Percentiles rank a stretch among this genome's conserved stretches.
These are phyloP conservation scores for Puccinia polysora DNA, from an alignment of 1,284 basidiomycete species.

Conservation along the genomic window DNA sequence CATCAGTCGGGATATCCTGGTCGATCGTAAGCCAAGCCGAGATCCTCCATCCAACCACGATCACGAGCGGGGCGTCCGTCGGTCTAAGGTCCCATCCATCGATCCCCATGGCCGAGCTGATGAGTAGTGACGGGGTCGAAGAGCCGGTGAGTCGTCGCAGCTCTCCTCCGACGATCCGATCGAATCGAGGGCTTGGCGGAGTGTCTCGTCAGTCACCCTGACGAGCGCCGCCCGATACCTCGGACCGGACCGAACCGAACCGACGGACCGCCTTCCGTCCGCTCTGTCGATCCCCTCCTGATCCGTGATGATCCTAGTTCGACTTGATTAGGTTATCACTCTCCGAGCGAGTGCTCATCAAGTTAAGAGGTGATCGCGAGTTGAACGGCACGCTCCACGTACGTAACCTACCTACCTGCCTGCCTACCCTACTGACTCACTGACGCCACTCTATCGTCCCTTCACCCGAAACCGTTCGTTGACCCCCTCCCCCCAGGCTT, in stretches of 20 bases:
- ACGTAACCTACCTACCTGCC: slow-evolving; percentile 29
- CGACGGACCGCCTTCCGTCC: too few species aligned
- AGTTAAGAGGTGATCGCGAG: slow-evolving; percentile 90
- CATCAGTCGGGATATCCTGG: too few species aligned
- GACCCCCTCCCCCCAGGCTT: slow-evolving; percentile 63
- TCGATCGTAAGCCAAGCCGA: too few species aligned
- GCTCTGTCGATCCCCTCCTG: background rate
- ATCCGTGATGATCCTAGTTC: slow-evolving; percentile 60
- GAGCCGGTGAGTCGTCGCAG: slow-evolving; percentile 17
- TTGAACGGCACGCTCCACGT: slow-evolving; percentile 90
- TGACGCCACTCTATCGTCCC: background rate
- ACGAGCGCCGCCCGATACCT: background rate
- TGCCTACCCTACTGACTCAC: background rate
- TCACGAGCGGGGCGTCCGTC: too few species aligned
- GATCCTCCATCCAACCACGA: too few species aligned
- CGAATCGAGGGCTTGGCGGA: too few species aligned
- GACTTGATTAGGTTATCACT: slow-evolving; percentile 93
- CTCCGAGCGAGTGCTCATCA: slow-evolving; percentile 92
- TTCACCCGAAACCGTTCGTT: background rate
- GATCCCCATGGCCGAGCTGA: too few species aligned
- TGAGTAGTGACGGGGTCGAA: slow-evolving; percentile 41
- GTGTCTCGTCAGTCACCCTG: too few species aligned
- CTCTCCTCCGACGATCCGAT: background rate
- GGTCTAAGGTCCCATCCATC: too few species aligned
- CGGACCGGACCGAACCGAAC: background rate